Evolutionary conservation across 495 filamentous ascomycete genomes (phyloP).

Genomic region (Annulohypoxylon nitens): DNA sequence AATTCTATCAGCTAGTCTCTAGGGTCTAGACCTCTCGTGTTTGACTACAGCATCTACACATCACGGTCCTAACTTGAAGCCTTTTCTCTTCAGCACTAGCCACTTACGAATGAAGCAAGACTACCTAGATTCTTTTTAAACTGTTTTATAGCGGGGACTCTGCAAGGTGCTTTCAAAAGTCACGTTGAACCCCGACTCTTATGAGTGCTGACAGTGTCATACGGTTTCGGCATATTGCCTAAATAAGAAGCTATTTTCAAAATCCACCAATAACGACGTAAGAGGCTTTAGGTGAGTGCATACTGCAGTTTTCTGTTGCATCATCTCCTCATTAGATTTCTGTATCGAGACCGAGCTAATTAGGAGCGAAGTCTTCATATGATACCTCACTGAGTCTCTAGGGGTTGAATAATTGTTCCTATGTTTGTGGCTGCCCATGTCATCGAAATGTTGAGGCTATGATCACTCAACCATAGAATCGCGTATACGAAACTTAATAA

Average conservation of each 20-base stretch:
- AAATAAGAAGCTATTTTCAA: background rate
- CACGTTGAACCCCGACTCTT: background rate
- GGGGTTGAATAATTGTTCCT: too few relatives aligned
- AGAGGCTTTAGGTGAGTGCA: background rate
- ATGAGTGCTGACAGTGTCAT: background rate
- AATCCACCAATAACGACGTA: background rate
- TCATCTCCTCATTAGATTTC: background rate
- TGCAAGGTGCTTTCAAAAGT: background rate
- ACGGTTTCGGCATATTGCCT: background rate
- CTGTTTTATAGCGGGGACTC: background rate
- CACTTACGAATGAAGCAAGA: background rate
- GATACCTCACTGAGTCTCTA: too few relatives aligned
- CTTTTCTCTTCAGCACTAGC: background rate
- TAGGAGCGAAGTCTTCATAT: background rate
- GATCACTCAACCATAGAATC: background rate
- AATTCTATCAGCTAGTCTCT: background rate
- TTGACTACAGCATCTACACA: too few relatives aligned
- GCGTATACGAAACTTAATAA: background rate
- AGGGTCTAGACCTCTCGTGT: too few relatives aligned
- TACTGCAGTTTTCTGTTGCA: background rate
- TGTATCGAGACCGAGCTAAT: background rate
- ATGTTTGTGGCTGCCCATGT: too few relatives aligned
- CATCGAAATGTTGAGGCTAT: too few relatives aligned
- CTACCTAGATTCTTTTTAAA: background rate
- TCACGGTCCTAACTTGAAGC: too few relatives aligned